Evolutionary conservation across 1,139 yeast species (phyloP), one percentile per base, ranked within the genome.

Genomic region (Pichia sp.): DNA sequence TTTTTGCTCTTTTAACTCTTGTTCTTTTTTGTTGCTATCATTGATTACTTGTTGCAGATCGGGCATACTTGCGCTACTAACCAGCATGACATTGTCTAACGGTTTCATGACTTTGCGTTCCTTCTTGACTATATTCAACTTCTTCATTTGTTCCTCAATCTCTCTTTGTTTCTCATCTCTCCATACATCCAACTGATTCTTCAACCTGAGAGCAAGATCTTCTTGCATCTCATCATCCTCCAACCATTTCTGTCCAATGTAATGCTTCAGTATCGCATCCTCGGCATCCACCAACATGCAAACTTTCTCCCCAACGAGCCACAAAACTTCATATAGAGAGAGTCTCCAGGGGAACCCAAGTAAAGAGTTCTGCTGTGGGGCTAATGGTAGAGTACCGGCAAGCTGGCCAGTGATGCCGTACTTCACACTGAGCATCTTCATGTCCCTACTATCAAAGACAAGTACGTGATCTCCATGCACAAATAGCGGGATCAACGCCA

Each of bases 331-430:
- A 58, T 83, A 94, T 0, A 74, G 59, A 62, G 76, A 71, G 31
- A 91, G 63, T 49, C 77, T 74, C 35, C 88, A 60, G 0, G 98
- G 98, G 4, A 88, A 62, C 1, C 96, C 94, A 35, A 85, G 65
- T 52, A 88, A 82, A 27, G 80, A 66, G 52, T 86, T 88, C 51
- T 91, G 98, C 56, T 91, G 98, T 3, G 97, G 94, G 16, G 88
- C 87, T 32, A 76, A 70, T 0, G 96, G 84, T 26, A 91, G 60
- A 0, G 95, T 81, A 1, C 98, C 98, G 1, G 74, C 63, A 15
- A 91, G 64, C 1, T 81, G 74, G 0, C 98, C 98, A 27, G 78
- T 66, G 1, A 91, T 69, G 4, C 73, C 74, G 30, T 66, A 59
- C 17, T 61, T 27, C 16, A 45, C 66, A 18, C 97, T 64, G 22